Evolutionary conservation across 148 eudicot species (phyloP).

Genomic region (Rhododendron ferrugineum): DNA sequence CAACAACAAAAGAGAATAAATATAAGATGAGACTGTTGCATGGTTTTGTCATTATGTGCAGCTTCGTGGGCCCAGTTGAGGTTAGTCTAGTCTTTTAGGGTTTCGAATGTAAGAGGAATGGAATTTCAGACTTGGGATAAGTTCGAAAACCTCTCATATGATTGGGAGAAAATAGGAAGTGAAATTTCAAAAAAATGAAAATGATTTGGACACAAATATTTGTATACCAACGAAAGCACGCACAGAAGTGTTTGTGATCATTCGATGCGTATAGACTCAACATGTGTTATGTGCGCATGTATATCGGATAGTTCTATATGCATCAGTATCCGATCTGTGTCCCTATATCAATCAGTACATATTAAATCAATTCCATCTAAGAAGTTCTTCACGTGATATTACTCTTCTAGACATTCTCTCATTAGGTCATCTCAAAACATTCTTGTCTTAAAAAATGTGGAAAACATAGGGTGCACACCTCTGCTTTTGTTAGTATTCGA

Average conservation of each 20-base stretch:
- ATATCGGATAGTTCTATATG: no score
- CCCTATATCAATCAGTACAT: not conserved
- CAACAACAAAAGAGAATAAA: slow-evolving; percentile 16
- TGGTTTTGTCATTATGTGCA: slow-evolving; percentile 21
- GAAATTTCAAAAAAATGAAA: not conserved
- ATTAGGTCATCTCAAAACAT: slow-evolving; percentile 17
- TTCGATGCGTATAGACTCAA: not conserved
- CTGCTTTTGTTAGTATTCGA: not conserved
- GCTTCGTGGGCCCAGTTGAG: slow-evolving; percentile 13
- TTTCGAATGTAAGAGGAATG: slow-evolving; percentile 1
- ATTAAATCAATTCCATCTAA: not conserved
- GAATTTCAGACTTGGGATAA: slow-evolving; percentile 19
- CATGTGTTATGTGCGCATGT: no score
- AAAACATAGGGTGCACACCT: not conserved
- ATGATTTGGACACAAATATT: not conserved
- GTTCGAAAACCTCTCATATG: slow-evolving; percentile 19
- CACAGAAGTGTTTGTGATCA: no score
- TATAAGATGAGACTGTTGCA: slow-evolving; percentile 10
- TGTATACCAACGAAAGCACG: no score
- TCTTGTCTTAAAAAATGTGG: slow-evolving; percentile 8
- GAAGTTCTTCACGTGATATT: not conserved
- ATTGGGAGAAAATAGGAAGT: slow-evolving; percentile 17
- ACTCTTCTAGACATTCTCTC: slow-evolving; percentile 18
- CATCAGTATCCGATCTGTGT: not conserved
- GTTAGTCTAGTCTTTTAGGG: slow-evolving; percentile 27